Base-by-base conservation (phyloP, 2,329 filamentous ascomycete genomes). In the Podosphaera fusca region DNA sequence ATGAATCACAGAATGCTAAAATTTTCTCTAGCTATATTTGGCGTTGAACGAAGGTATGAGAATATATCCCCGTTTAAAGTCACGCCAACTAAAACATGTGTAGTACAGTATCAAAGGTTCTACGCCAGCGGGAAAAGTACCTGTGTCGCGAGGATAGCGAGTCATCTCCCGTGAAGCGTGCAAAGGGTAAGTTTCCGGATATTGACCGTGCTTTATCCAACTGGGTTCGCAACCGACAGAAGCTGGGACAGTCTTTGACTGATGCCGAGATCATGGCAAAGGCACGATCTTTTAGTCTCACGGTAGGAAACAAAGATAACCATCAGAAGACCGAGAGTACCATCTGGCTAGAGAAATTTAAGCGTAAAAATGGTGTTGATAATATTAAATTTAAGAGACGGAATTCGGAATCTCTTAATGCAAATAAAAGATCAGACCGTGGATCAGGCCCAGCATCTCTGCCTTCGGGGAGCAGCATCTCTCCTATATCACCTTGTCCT, bases 41-140 rank as follows among this genome's bases (percentile, higher is more conserved):
- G 89, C 40, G 92, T 98, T 56, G 92, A 98, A 72, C 76, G 92
- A 83, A 96, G 92, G 92, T 96, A 81, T 59, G 58, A 45, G 47
- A 33, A 46, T 51, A 47, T 21, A 45, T 33, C 4, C 56, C 30
- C 46, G 53, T 60, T 62, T 60, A 65, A 57, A 58, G 55, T 62
- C 50, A 53, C 55, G 58, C 65, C 70, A 58, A 52, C 47, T 56
- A 56, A 53, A n/a, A 10, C 31, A 9, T 4, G 45, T 29, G 7
- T 69, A 98, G 92, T 72, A 98, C 92, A 54, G 92, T 98, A n/a
- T 98, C 92, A 57, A 98, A 98, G 69, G 92, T 96, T 57, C 71
- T 98, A 61, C 82, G 90, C 56, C 84, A 95, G 66, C 94, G 90
- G 72, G 92, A 98, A 61, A 92, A 94, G 69, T 96, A 94, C 70